A percentile compares a stretch with the other conserved stretches of the same genome.
These are phyloP conservation scores for Coleophoma eucalyptorum DNA, from an alignment of 2,329 filamentous ascomycete species.

Conservation along the genomic window DNA sequence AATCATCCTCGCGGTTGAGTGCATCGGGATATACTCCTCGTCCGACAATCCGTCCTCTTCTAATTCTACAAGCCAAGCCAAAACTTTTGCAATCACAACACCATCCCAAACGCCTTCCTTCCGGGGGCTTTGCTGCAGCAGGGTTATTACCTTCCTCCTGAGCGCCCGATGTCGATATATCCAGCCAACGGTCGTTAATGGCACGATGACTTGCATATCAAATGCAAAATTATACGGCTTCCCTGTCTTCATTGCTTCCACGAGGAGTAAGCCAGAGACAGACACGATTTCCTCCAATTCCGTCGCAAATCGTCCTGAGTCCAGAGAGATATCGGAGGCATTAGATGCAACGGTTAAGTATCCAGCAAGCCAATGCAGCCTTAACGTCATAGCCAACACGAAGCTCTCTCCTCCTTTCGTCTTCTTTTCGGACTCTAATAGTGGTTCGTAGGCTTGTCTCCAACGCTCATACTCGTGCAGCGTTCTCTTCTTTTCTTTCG, in stretches of 20 bases:
- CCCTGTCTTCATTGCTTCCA: background rate
- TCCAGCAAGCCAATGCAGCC: slow-evolving; percentile 17
- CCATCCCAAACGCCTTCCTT: slow-evolving; percentile 18
- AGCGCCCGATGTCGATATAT: slow-evolving; percentile 14
- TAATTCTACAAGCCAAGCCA: slow-evolving; percentile 14
- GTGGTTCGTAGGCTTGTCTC: slow-evolving; percentile 16
- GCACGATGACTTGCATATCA: slow-evolving; percentile 18
- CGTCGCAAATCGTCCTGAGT: slow-evolving; percentile 6
- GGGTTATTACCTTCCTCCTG: slow-evolving; percentile 12
- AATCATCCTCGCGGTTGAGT: slow-evolving; percentile 12
- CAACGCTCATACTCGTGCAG: slow-evolving; percentile 2
- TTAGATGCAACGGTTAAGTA: slow-evolving; percentile 15
- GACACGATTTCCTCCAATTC: slow-evolving; percentile 12
- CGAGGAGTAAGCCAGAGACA: slow-evolving; percentile 9
- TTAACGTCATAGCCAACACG: slow-evolving; percentile 10
- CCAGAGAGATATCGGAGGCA: slow-evolving; percentile 9
- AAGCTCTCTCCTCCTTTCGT: slow-evolving; percentile 9
- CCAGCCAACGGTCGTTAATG: slow-evolving; percentile 18
- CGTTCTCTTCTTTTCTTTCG: no score
- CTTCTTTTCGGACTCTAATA: slow-evolving; percentile 10
- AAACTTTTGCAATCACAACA: slow-evolving; percentile 15
- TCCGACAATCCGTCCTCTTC: slow-evolving; percentile 13
- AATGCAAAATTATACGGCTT: slow-evolving; percentile 7
- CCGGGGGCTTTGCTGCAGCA: slow-evolving; percentile 10
- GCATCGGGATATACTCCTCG: slow-evolving; percentile 14